A percentile compares a stretch with the other conserved stretches of the same genome.
Conservation (phyloP, 768 basidiomycete genomes). For the Suillus brevipes region DNA sequence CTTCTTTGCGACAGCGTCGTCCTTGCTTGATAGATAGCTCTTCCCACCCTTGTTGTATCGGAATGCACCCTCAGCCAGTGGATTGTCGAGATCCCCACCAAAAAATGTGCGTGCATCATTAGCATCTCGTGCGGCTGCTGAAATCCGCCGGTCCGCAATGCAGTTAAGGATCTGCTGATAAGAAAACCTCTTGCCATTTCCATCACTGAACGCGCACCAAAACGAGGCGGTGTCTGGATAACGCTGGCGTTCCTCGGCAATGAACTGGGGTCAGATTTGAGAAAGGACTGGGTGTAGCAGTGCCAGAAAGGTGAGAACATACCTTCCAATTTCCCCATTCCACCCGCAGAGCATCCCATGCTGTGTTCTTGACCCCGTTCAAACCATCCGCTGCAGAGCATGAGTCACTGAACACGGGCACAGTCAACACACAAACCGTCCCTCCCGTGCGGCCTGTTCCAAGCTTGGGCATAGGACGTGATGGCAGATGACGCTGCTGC, state of each 20-base stretch:
- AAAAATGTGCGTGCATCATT: constrained; percentile 15
- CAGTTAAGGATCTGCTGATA: constrained; percentile 15
- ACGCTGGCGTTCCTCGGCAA: constrained; percentile 13
- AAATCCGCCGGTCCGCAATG: not conserved
- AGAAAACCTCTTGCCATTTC: constrained; percentile 8
- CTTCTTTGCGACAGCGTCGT: constrained; percentile 10
- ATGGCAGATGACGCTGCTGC: too few species aligned
- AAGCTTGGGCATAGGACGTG: too few species aligned
- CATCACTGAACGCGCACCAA: constrained; percentile 15
- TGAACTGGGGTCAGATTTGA: not conserved
- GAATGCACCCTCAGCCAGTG: constrained; percentile 8
- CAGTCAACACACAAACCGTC: not conserved
- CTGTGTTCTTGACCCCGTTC: not conserved
- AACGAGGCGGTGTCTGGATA: constrained; percentile 11
- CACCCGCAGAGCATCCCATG: too few species aligned
- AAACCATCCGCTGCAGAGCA: not conserved
- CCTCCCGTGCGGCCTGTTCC: too few species aligned
- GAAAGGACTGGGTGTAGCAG: too few species aligned
- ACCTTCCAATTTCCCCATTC: too few species aligned
- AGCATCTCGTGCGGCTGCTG: constrained; percentile 8
- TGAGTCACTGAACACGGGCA: not conserved
- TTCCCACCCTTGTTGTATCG: constrained; percentile 11
- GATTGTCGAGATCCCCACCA: constrained; percentile 8
- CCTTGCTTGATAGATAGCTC: constrained; percentile 12
- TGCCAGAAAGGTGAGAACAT: too few species aligned